These are phyloP conservation scores for Catunica adiposa DNA, from an alignment of 2,329 filamentous ascomycete genomes.

Conservation along the genomic window DNA sequence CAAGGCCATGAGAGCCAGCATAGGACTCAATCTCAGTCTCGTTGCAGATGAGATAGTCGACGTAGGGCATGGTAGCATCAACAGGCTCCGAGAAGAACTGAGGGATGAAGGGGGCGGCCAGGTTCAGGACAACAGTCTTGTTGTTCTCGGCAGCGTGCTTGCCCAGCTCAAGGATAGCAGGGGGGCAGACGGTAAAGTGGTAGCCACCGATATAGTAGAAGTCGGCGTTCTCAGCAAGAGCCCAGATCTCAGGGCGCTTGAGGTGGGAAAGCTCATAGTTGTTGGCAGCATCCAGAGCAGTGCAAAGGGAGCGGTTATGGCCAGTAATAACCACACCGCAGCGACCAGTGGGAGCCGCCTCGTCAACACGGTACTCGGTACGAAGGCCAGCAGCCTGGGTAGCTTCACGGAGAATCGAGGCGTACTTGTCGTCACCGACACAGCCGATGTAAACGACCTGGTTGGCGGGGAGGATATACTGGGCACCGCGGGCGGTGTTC, in stretches of 20 bases:
- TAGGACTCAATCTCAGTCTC: conserved; percentile 87
- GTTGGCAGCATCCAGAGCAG: conserved; percentile 90
- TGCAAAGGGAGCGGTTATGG: conserved; percentile 87
- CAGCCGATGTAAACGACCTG: conserved; percentile 88
- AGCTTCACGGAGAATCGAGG: conserved; percentile 70
- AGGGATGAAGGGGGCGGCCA: conserved; percentile 88
- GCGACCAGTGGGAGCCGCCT: conserved; percentile 68
- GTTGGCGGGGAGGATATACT: conserved; percentile 84
- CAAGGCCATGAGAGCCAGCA: conserved; percentile 62
- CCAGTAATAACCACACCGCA: conserved; percentile 96
- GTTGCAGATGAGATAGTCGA: conserved; percentile 93
- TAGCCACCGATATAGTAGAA: conserved; percentile 90
- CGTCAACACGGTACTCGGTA: conserved; percentile 88
- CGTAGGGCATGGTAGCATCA: conserved; percentile 73
- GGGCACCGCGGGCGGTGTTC: conserved; percentile 89
- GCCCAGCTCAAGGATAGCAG: conserved; percentile 75
- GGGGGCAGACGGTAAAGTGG: conserved; percentile 91
- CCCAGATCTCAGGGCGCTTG: conserved; percentile 82
- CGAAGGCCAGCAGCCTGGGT: conserved; percentile 76
- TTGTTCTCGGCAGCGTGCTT: conserved; percentile 78
- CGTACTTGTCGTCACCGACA: conserved; percentile 91
- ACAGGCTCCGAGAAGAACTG: conserved; percentile 97
- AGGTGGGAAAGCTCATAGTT: conserved; percentile 91
- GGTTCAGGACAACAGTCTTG: conserved; percentile 82
- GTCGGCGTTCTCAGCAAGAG: conserved; percentile 72